Evolutionary conservation across 495 filamentous ascomycete species (phyloP), one percentile per base, ranked within the genome.

Genomic region (Penicillium mononematosum): DNA sequence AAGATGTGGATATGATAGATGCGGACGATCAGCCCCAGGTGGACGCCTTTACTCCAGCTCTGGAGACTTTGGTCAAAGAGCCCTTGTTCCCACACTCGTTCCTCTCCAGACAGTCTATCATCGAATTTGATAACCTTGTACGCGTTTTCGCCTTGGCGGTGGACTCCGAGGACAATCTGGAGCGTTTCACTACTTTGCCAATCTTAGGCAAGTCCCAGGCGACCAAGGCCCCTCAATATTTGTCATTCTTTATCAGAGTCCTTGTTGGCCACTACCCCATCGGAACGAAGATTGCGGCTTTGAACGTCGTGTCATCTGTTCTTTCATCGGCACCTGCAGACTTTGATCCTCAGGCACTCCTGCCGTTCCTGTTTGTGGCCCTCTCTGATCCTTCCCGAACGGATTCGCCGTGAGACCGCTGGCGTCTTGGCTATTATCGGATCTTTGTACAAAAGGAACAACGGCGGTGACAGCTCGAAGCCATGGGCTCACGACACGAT

Each of bases 281-380:
- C 17, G 71, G 86, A 41, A 86, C 84, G 14, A 83, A 88, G 58
- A 77, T 79, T 25, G 80, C 85, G 19, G 91, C 92, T 4, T 69
- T 96, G 49, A 82, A 81, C 36, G 74, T 79, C 47, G 77, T 85
- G 24, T 82, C 80, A 19, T 67, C 72, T 6, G 70, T 79, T 20
- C 61, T 95, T 20, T 76, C 76, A 46, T 77, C 77, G 11, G 62
- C 63, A 7, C 70, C 79, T 27, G 78, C 70, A 36, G 71, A 70
- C n/a, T 56, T 85, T 46, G 92, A 95, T 66, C 77, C 86, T 39
- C 92, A 96, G 64, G 83, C 85, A 3, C 63, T 96, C 19, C 58
- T 96, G 27, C 92, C 92, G 14, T 96, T 95, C 69, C 68, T 85
- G 31, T 66, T 96, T 34, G 76, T 76, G 52, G 89, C 87, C 9